Base-by-base conservation (phyloP, 345 rosid species). In the Camelina laxa region DNA sequence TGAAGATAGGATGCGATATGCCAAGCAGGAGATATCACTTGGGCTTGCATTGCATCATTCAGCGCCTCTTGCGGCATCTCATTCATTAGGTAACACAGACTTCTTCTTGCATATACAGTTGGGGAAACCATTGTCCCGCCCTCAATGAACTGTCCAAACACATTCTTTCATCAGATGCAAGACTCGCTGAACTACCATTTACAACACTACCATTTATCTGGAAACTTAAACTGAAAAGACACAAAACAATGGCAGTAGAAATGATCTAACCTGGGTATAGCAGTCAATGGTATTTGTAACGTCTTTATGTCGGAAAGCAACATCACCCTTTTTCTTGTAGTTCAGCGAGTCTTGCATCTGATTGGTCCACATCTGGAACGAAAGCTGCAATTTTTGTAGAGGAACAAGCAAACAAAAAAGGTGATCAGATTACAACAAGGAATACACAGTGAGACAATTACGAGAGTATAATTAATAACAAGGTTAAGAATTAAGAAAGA, bases 301-400 rank as follows among this genome's bases (percentile, higher is more conserved):
- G 50, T 90, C 91, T 73, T 85, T 94, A 81, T 88, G 89, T 72
- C 87, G 82, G 76, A 94, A 94, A 68, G 97, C 92, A 74, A 75
- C 84, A 82, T 94, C 97, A 16, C 97, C 97, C 81, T 83, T 88
- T 79, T 94, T 94, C 96, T 90, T 90, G n/a, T 80, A 83, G 62
- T 84, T 90, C 41, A 90, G 72, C 5, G 93, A 91, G 75, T 91
- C 97, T 75, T 87, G 89, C 98, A 91, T 91, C 82, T 94, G 95
- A 77, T 91, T 87, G 16, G 96, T 94, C 98, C 97, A 91, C 95
- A 94, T 91, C 70, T 94, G 97, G 86, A 94, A 94, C 6, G 98
- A 91, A 56, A 94, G 98, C 97, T 94, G 89, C 69, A 65, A 68
- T 11, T 68, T 76, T 70, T 38, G 60, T 59, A 63, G 17, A 61